Conservation (phyloP, 2,329 filamentous ascomycete species). For the Fusarium sp. region DNA sequence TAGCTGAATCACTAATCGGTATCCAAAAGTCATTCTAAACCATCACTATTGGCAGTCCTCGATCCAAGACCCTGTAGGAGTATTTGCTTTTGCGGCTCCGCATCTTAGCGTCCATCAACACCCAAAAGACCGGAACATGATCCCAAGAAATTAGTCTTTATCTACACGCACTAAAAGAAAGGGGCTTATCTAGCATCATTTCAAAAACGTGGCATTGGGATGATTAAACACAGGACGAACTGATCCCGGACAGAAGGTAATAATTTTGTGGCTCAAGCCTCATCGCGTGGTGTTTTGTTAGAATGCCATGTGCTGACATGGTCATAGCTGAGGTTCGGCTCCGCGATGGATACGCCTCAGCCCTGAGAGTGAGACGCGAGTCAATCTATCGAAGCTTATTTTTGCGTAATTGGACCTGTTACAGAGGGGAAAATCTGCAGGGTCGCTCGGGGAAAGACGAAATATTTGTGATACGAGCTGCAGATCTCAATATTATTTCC, state of each 20-base stretch:
- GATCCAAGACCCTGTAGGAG: not conserved
- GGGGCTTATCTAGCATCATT: not conserved
- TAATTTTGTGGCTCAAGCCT: not conserved
- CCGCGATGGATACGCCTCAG: constrained; percentile 30
- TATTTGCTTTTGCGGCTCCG: constrained; percentile 37
- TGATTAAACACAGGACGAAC: not conserved
- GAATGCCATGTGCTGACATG: constrained; percentile 3
- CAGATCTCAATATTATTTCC: not conserved
- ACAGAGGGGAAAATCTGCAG: not conserved
- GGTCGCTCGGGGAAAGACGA: not conserved
- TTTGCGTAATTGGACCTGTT: not conserved
- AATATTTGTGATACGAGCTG: not conserved
- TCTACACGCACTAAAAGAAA: not conserved
- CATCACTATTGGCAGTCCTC: not conserved
- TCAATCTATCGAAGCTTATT: constrained; percentile 17
- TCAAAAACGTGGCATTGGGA: constrained; percentile 19
- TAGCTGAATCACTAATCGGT: not conserved
- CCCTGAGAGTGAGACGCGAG: constrained; percentile 10
- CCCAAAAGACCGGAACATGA: not conserved
- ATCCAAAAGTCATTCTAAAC: not conserved
- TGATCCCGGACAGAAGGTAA: constrained; percentile 16
- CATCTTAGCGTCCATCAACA: not conserved
- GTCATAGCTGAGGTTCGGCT: constrained; percentile 19
- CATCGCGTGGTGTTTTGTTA: not conserved
- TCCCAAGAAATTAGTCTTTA: not conserved